Percentiles rank a stretch among this genome's conserved stretches.
Conservation (phyloP, 106 monocot genomes). For the Vanilla planifolia region DNA sequence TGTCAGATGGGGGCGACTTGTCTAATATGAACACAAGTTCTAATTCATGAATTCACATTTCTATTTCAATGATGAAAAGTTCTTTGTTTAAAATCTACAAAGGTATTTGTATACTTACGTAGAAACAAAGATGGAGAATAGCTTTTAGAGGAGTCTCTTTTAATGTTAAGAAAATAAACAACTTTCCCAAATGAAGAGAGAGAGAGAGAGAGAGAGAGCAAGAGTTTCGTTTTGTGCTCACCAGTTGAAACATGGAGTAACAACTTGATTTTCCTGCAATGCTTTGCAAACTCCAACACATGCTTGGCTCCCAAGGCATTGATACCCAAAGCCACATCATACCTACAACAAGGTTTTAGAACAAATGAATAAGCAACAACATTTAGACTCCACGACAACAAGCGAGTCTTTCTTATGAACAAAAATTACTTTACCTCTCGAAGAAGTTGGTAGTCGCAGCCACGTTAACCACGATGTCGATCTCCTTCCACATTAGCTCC, state of each 20-base stretch:
- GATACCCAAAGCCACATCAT: constrained; percentile 37
- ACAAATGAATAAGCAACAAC: neutral
- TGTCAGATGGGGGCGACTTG: too few relatives aligned
- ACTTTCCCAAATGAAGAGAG: too few relatives aligned
- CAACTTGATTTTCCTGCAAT: constrained; percentile 27
- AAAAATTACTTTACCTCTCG: constrained; percentile 40
- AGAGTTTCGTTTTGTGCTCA: neutral
- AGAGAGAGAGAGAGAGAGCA: too few relatives aligned
- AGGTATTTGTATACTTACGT: neutral
- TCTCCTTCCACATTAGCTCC: constrained; percentile 26
- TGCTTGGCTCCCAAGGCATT: constrained; percentile 45
- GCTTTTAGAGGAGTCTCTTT: too few relatives aligned
- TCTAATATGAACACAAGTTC: too few relatives aligned
- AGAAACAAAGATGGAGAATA: too few relatives aligned
- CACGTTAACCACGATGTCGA: constrained; percentile 53
- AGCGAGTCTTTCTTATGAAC: neutral
- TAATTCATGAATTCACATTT: too few relatives aligned
- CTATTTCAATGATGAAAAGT: neutral
- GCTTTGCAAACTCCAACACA: constrained; percentile 33
- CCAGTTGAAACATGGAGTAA: constrained; percentile 56
- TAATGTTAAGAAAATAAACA: too few relatives aligned
- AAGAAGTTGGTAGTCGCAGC: constrained; percentile 78
- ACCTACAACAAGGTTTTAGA: constrained; percentile 14
- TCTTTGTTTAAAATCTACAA: neutral
- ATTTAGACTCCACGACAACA: neutral